Evolutionary conservation across 192 early-diverging fungal genomes (phyloP), one percentile per base, ranked within the genome.

Genomic region (Gamsiella multidivaricata): DNA sequence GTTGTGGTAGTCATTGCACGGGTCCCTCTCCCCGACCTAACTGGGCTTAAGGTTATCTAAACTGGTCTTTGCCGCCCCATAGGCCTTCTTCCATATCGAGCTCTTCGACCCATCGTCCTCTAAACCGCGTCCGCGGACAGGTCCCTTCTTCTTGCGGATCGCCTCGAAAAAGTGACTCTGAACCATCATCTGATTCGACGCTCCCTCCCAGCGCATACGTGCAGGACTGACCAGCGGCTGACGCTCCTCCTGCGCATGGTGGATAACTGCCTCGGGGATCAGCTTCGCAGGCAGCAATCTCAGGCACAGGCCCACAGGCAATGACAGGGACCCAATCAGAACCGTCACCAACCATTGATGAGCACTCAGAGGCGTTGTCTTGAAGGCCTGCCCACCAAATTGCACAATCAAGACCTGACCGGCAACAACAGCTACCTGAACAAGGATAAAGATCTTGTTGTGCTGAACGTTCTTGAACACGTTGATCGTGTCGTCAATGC

Each of bases 311-410:
- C 95, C 97, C n/a, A 97, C 80, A n/a, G 93, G 92, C 41, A 98
- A 69, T 1, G 93, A 93, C n/a, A 94, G 82, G 6, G 87, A 69
- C 29, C 95, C 97, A 49, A 97, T 85, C 47, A 87, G 82, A 22
- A 98, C 60, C 17, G 94, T 95, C 17, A 93, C 79, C 1, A 75
- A 46, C 97, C 97, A 98, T 69, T 96, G 90, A 6, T 55, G 51
- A n/a, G 61, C 80, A 28, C 71, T 83, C 7, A 97, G 84, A 8
- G 87, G 83, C 18, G 85, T 80, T 7, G 94, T 93, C 53, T 93
- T 91, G 86, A 98, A 98, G 32, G 93, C 95, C 28, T 89, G 78
- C 31, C 96, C 93, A 61, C 94, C 95, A 82, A 91, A 97, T 46
- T 88, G 73, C 42, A 98, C 89, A 69, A 98, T 95, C 39, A 94